Evolutionary conservation across 345 rosid species (phyloP), one percentile per base, ranked within the genome.

Genomic region (Heritiera fomes): DNA sequence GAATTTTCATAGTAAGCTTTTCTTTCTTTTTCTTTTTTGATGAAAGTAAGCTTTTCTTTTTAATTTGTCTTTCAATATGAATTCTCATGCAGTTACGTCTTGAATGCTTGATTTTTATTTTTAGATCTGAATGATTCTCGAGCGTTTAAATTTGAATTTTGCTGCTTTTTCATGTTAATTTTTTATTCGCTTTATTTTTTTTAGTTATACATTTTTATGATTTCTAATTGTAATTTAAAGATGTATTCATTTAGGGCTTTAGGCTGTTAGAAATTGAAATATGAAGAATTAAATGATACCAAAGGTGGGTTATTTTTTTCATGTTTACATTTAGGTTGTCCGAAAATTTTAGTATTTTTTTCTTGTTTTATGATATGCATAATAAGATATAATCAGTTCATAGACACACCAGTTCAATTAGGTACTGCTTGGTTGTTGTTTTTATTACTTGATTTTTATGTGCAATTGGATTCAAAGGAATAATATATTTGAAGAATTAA

Each of bases 131-230:
- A 32, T 30, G 60, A 10, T 71, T 15, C 6, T 28, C 2, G 23
- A 50, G 28, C 14, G 30, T 71, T 71, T 32, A 50, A 28, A 71
- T 30, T 71, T 71, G 28, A 71, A 71, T 30, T 71, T 49, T 38
- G 45, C 41, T 30, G n/a, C 41, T 52, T 50, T 71, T 50, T 6
- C n/a, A 11, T 68, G 34, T 12, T 45, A 64, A 38, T 45, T 5
- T 20, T 45, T 45, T 7, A 7, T 15, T 50, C 0, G 4, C 15
- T 50, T 30, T 30, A 15, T 8, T 30, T 71, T 2, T 70, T 23
- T 47, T 23, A 14, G 15, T 30, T 30, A 14, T 23, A 47, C 5
- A 12, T 20, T 30, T 30, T 13, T 7, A 30, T 71, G 43, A 71
- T 15, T 50, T 49, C 0, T 30, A 50, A 4, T 50, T 7, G 10